phyloP scores from a whole-genome alignment of 192 early-diverging fungal species.

The Thoreauomyces humboldtii region DNA sequence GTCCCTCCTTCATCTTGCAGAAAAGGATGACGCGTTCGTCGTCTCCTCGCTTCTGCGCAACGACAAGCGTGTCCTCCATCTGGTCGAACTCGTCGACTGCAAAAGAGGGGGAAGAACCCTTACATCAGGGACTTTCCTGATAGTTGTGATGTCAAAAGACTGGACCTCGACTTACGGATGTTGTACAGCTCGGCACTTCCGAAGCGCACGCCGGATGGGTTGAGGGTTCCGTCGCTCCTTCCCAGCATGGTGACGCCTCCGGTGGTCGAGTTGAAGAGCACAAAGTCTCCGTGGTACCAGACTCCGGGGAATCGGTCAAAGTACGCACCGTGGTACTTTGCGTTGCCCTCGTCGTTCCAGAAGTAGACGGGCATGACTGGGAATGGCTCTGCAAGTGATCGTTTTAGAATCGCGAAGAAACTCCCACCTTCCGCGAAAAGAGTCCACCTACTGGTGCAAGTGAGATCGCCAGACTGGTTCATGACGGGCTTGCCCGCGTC shows the following conservation, averaged over 20 bases:
- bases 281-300: constrained; percentile 98
- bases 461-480: constrained; percentile 81
- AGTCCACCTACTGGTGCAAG: constrained; percentile 65
- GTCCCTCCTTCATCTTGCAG: constrained; percentile 72
- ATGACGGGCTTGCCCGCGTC: constrained; percentile 58
- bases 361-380: constrained; percentile 97
- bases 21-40: constrained; percentile 94
- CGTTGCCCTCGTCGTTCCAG: constrained; percentile 74
- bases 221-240: constrained; percentile 84
- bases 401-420: neutral
- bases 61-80: constrained; percentile 79
- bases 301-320: constrained; percentile 79
- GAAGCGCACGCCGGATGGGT: constrained; percentile 90
- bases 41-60: constrained; percentile 77
- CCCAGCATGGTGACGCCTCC: constrained; percentile 96
- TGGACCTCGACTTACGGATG: constrained; percentile 50
- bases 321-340: constrained; percentile 85
- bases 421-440: neutral
- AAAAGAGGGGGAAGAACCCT: too few species aligned
- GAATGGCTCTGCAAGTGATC: constrained; percentile 62
- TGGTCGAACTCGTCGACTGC: constrained; percentile 72
- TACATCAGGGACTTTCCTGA: too few species aligned
- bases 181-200: constrained; percentile 95
- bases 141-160: too few species aligned
- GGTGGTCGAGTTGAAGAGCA: constrained; percentile 76